Percentiles rank a stretch among this genome's conserved stretches.
Evolutionary conservation across 1,284 basidiomycete genomes (phyloP).

Genomic region (Jaminaea rosea): DNA sequence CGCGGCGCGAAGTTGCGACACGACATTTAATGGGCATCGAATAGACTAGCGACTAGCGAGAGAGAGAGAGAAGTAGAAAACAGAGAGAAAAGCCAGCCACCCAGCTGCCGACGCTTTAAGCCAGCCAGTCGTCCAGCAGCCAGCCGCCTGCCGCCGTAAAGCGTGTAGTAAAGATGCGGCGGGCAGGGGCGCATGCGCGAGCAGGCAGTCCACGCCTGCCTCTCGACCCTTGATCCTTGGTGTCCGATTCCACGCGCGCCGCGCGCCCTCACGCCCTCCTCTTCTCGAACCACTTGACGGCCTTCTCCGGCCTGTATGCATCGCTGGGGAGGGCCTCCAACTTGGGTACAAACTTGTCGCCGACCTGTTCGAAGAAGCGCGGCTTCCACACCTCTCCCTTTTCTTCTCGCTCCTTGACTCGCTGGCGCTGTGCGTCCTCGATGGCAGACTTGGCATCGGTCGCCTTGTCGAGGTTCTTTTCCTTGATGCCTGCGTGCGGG

Average conservation of each 20-base stretch:
- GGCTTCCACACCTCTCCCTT: conserved; percentile 60
- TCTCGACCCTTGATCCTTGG: conserved; percentile 1
- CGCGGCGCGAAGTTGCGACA: no score
- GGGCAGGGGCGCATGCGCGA: no score
- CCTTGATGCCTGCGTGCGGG: conserved; percentile 73
- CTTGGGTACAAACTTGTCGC: conserved; percentile 45
- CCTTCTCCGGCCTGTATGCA: not conserved
- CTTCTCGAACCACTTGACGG: not conserved
- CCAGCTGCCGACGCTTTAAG: no score
- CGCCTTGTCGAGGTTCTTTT: conserved; percentile 85
- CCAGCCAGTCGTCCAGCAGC: no score
- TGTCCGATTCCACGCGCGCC: conserved; percentile 16
- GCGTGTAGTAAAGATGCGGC: no score
- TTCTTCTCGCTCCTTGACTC: conserved; percentile 68
- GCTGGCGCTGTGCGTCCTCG: conserved; percentile 82
- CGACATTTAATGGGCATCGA: no score
- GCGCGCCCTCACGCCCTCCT: not conserved
- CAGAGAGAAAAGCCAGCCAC: no score
- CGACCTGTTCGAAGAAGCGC: conserved; percentile 68
- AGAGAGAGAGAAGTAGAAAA: no score
- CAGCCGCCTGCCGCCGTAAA: no score
- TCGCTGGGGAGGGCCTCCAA: conserved; percentile 15
- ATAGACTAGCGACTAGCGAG: no score
- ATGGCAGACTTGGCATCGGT: conserved; percentile 81
- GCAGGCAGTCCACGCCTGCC: no score